Percentiles rank a stretch among this genome's conserved stretches.
phyloP scores from a whole-genome alignment of 1,284 basidiomycete genomes.

The Phenoliferia sp. region DNA sequence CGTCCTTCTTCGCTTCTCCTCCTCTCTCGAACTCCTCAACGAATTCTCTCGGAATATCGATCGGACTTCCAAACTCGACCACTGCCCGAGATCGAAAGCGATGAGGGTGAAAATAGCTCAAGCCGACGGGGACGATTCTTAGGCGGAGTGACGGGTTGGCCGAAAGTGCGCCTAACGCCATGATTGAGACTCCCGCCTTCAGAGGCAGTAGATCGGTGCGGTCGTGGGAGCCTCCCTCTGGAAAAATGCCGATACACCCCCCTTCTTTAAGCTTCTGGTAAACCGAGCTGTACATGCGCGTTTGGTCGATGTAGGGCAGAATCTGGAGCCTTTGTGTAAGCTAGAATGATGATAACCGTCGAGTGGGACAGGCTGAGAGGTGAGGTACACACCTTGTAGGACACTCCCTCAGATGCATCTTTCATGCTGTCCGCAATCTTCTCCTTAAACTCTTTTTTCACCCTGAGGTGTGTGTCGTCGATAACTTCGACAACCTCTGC shows the following conservation, averaged over 20 bases:
- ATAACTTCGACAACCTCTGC: conserved; percentile 85
- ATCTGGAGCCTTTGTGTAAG: conserved; percentile 51
- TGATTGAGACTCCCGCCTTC: conserved; percentile 92
- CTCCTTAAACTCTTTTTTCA: conserved; percentile 77
- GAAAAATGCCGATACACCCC: conserved; percentile 91
- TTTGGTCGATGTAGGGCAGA: conserved; percentile 82
- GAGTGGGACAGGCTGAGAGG: background rate
- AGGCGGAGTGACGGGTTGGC: conserved; percentile 79
- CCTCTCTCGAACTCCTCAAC: conserved; percentile 89
- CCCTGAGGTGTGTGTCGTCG: conserved; percentile 69
- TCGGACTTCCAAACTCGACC: conserved; percentile 89
- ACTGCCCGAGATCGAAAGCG: conserved; percentile 92
- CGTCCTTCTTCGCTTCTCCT: conserved; percentile 81
- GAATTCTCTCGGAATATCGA: conserved; percentile 79
- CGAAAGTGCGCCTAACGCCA: conserved; percentile 97
- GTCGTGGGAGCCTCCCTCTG: conserved; percentile 96
- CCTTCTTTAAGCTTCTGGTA: conserved; percentile 82
- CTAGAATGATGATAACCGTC: background rate
- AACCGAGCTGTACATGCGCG: conserved; percentile 90
- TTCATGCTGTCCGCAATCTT: conserved; percentile 39
- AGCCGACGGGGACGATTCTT: conserved; percentile 87
- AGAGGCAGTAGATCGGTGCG: conserved; percentile 88
- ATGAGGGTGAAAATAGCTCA: conserved; percentile 94
- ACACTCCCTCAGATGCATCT: conserved; percentile 24
- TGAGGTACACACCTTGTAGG: conserved; percentile 27